Conservation (phyloP, 257 asterid species). For the Paulownia fortunei region DNA sequence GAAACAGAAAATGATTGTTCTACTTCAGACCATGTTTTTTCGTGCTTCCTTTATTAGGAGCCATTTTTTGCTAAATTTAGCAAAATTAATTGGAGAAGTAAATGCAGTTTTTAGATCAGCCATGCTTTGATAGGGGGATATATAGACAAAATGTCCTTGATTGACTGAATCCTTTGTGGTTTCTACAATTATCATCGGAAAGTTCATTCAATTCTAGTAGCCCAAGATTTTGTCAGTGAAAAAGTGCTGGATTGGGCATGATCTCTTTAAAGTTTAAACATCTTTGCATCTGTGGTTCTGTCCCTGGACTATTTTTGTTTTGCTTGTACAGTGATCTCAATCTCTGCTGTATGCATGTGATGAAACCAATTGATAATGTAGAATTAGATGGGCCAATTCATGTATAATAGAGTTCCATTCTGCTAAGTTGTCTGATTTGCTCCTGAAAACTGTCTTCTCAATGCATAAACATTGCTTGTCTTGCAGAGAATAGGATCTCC, state of each 20-base stretch:
- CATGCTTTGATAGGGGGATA: background rate
- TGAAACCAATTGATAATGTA: background rate
- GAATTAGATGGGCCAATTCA: background rate
- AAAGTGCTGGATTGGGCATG: background rate
- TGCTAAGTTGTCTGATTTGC: background rate
- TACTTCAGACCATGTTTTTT: background rate
- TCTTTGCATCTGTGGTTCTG: background rate
- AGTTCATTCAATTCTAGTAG: background rate
- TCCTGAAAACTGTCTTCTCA: background rate
- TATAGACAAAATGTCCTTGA: background rate
- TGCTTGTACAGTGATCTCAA: background rate
- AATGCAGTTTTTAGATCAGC: background rate
- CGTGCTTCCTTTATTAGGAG: background rate
- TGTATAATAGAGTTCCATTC: background rate
- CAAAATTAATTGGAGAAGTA: background rate
- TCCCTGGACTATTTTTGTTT: background rate
- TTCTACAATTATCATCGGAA: background rate
- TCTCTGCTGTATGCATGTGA: background rate
- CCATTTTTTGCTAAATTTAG: background rate
- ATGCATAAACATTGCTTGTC: background rate
- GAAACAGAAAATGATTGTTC: background rate
- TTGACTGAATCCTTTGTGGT: background rate
- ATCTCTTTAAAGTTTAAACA: background rate
- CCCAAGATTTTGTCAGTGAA: background rate
- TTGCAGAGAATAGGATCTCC: slow-evolving; percentile 58